A percentile compares a stretch with the other conserved stretches of the same genome.
Evolutionary conservation across 768 basidiomycete species (phyloP).

Genomic region (Suillus plorans): DNA sequence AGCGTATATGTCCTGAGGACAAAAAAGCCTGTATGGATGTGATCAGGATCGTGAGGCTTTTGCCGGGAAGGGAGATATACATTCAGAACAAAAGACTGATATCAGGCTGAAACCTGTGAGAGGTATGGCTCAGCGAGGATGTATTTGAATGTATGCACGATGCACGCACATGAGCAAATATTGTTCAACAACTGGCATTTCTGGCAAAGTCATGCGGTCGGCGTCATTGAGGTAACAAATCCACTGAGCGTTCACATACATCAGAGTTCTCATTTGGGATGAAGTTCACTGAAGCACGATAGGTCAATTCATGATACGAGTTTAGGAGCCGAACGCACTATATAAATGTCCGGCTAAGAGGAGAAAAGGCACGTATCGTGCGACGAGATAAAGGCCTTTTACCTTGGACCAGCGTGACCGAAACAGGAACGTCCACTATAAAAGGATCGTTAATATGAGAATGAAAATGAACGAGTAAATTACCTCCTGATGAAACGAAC

Average conservation of each 20-base stretch:
- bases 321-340: background rate
- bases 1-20: background rate
- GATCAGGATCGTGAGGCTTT: background rate
- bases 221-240: background rate
- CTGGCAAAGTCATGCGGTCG: background rate
- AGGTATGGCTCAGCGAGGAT: background rate
- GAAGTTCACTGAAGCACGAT: background rate
- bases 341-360: conserved; percentile 1
- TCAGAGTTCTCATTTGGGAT: background rate
- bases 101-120: background rate
- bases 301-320: background rate
- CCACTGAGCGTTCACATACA: background rate
- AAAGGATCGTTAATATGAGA: background rate
- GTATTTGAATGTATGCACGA: background rate
- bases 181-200: background rate
- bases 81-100: conserved; percentile 2
- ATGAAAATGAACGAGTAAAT: no score
- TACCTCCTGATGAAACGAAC: background rate
- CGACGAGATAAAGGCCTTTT: background rate
- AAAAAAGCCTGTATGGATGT: background rate
- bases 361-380: conserved; percentile 1
- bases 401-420: background rate
- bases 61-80: background rate
- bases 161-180: background rate
- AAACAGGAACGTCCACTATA: background rate